These are phyloP conservation scores for Aspergillus eucalypticola DNA, from an alignment of 2,329 filamentous ascomycete genomes.

Conservation along the genomic window DNA sequence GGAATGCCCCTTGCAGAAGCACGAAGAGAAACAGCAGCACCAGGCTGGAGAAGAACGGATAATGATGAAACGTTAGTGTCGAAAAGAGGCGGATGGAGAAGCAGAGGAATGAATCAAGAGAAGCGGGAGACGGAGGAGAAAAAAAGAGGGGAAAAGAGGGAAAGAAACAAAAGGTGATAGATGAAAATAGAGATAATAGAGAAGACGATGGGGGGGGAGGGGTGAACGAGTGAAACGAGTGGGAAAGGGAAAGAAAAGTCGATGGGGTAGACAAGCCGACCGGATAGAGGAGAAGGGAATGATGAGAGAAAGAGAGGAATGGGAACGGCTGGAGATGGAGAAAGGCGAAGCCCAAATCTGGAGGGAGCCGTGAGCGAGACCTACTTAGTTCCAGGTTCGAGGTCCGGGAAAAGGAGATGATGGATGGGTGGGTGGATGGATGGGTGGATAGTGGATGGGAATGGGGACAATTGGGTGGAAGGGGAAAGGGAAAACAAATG, in stretches of 20 bases:
- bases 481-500: slow-evolving; percentile 2
- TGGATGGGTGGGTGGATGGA: not conserved
- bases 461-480: not conserved
- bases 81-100: slow-evolving; percentile 13
- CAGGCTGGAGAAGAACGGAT: slow-evolving; percentile 27
- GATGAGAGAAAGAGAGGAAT: slow-evolving; percentile 4
- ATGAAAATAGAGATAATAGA: slow-evolving; percentile 12
- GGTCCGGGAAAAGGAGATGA: slow-evolving; percentile 4
- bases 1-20: slow-evolving; percentile 18
- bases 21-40: slow-evolving; percentile 26
- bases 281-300: slow-evolving; percentile 4
- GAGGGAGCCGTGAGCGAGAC: not conserved
- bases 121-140: slow-evolving; percentile 4
- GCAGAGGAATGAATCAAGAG: slow-evolving; percentile 16
- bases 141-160: slow-evolving; percentile 10
- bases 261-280: not conserved
- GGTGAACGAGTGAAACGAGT: slow-evolving; percentile 6
- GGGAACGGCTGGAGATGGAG: slow-evolving; percentile 8
- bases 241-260: not conserved
- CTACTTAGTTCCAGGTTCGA: not conserved
- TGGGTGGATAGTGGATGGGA: not conserved
- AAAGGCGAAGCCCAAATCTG: slow-evolving; percentile 3
- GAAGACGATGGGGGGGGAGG: slow-evolving; percentile 7
- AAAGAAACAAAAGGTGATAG: slow-evolving; percentile 16
- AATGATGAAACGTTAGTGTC: slow-evolving; percentile 24